Percentiles rank a stretch among this genome's conserved stretches.
These are phyloP conservation scores for Rhynchosporium graminicola DNA, from an alignment of 2,329 filamentous ascomycete species.

Conservation along the genomic window DNA sequence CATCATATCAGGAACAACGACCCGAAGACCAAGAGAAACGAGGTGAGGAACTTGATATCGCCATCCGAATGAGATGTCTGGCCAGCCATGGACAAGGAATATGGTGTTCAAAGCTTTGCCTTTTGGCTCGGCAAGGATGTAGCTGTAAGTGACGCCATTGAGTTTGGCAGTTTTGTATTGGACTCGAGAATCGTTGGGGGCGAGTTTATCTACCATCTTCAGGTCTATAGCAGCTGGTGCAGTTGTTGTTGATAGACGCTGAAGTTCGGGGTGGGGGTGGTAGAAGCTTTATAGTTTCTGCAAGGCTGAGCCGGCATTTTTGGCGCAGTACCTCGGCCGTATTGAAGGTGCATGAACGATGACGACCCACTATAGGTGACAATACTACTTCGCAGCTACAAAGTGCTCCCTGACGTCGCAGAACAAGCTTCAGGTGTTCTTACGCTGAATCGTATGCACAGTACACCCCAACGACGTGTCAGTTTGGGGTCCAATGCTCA, in stretches of 20 bases:
- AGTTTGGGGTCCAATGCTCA: not conserved
- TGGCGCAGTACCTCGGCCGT: slow-evolving; percentile 12
- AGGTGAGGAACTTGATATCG: slow-evolving; percentile 83
- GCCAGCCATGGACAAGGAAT: slow-evolving; percentile 65
- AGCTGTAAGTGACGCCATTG: slow-evolving; percentile 71
- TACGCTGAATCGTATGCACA: not conserved
- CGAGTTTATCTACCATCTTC: slow-evolving; percentile 64
- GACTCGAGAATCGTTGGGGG: slow-evolving; percentile 65
- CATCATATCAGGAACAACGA: slow-evolving; percentile 82
- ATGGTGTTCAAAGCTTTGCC: slow-evolving; percentile 50
- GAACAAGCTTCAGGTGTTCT: not conserved
- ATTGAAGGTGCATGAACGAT: not conserved
- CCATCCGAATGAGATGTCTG: slow-evolving; percentile 83
- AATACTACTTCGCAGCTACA: slow-evolving; percentile 10
- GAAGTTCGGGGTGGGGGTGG: not conserved
- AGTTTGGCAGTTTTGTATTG: slow-evolving; percentile 62
- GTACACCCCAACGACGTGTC: not conserved
- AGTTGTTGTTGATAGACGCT: slow-evolving; percentile 7
- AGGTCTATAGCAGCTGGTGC: slow-evolving; percentile 8
- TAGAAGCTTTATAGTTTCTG: not conserved
- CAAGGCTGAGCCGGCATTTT: slow-evolving; percentile 11
- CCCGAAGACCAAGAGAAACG: slow-evolving; percentile 69
- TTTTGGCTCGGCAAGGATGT: slow-evolving; percentile 56
- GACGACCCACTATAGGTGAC: slow-evolving; percentile 1
- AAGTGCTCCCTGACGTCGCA: not conserved